Base-by-base conservation (phyloP, 1,284 basidiomycete species). In the Omphalotus olearius region DNA sequence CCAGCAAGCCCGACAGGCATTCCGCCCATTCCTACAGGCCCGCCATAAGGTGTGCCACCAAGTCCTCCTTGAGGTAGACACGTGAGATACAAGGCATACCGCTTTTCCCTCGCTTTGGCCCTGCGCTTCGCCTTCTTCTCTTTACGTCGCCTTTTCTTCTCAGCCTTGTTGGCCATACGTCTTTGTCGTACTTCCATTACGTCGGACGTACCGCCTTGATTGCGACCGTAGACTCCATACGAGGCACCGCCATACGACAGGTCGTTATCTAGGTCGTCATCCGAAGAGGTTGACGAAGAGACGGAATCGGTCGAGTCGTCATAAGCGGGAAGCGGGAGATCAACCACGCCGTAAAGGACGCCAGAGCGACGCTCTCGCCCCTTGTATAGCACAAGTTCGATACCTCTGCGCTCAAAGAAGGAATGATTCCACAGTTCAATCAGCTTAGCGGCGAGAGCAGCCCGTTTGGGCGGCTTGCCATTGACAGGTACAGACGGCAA, bases 311-410 rank as follows among this genome's bases (percentile, higher is more conserved):
- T 69, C 36, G 71, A 66, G 10, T 72, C 69, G 33, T 77, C 70
- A 51, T 76, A 72, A 26, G 71, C 69, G 11, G 77, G 75, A 25
- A 85, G 69, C 48, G 74, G 69, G 51, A 72, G 66, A 59, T 88
- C 85, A 33, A 80, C 60, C 0, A 67, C 59, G 37, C 86, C 85
- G 0, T 70, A 68, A 36, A 68, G 66, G 6, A 72, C 69, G 1
- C 88, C 88, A 20, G 87, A 83, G 55, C 83, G 82, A 38, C 85
- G 80, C 65, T 88, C 81, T 40, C 76, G 79, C 41, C 88, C 88
- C 63, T 83, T 87, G 73, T 81, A 91, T 10, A 91, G 70, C 28
- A 88, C 75, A 45, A 88, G 67, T 60, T 91, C 88, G 33, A 86
- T 78, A 16, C 82, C 82, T 45, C 88, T 85, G 26, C 75, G 68